Evolutionary conservation across 805 yeast species (phyloP).

Genomic region (Grigorovia jiainica): DNA sequence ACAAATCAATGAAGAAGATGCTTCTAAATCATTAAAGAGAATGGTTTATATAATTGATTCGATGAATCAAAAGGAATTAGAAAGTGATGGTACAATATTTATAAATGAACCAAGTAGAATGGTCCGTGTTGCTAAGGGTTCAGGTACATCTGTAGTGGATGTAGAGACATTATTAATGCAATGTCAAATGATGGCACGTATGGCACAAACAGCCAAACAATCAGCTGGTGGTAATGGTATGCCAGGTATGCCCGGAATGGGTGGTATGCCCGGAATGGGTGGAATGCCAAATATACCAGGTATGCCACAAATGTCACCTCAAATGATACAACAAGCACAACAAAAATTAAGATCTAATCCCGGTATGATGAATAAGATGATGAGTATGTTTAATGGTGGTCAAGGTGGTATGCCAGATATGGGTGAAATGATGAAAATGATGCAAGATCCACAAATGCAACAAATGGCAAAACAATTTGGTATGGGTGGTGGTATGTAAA

Average conservation of each 20-base stretch:
- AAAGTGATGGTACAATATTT: slow-evolving; percentile 78
- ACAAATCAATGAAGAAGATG: slow-evolving; percentile 87
- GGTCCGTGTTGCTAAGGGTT: slow-evolving; percentile 85
- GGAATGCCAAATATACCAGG: slow-evolving; percentile 50
- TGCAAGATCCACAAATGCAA: slow-evolving; percentile 40
- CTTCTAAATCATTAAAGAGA: slow-evolving; percentile 69
- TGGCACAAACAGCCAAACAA: slow-evolving; percentile 67
- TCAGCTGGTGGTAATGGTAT: slow-evolving; percentile 32
- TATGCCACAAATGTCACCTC: slow-evolving; percentile 34
- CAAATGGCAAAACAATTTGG: slow-evolving; percentile 44
- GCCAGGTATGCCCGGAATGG: slow-evolving; percentile 22
- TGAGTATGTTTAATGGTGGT: slow-evolving; percentile 60
- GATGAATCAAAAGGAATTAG: slow-evolving; percentile 87
- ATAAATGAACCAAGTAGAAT: slow-evolving; percentile 75
- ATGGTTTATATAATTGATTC: slow-evolving; percentile 93
- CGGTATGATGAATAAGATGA: slow-evolving; percentile 63
- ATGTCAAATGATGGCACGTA: slow-evolving; percentile 86
- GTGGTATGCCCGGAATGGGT: slow-evolving; percentile 52
- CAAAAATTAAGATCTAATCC: slow-evolving; percentile 62
- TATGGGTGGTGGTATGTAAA: slow-evolving; percentile 18
- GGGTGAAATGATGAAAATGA: slow-evolving; percentile 54
- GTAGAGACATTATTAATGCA: slow-evolving; percentile 90
- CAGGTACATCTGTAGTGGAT: slow-evolving; percentile 86
- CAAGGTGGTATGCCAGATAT: slow-evolving; percentile 62
- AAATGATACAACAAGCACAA: slow-evolving; percentile 43